Conservation (phyloP, 352 stramenopile genomes). For the Phytopythium mirpurense region DNA sequence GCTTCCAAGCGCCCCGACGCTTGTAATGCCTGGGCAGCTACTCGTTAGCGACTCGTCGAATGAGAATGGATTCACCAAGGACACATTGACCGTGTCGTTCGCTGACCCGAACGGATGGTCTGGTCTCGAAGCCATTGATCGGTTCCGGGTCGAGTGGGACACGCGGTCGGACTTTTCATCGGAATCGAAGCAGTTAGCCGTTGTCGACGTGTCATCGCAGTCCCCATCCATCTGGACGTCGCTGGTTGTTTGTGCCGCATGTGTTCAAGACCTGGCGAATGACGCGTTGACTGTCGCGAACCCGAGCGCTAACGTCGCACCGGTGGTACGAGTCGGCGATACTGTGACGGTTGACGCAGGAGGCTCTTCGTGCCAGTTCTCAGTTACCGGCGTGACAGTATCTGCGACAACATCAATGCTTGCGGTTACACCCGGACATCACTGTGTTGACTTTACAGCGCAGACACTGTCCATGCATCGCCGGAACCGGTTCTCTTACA, state of each 20-base stretch:
- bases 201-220: constrained; percentile 22
- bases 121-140: constrained; percentile 76
- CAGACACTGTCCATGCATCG: constrained; percentile 41
- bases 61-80: constrained; percentile 57
- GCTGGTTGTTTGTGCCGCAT: constrained; percentile 36
- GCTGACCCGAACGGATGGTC: constrained; percentile 61
- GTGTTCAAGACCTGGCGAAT: constrained; percentile 29
- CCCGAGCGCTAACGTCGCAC: constrained; percentile 13
- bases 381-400: constrained; percentile 21
- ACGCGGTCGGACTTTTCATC: constrained; percentile 55
- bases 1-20: constrained; percentile 36
- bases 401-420: constrained; percentile 18
- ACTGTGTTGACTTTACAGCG: constrained; percentile 36
- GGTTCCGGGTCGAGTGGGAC: constrained; percentile 91
- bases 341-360: constrained; percentile 50
- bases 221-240: constrained; percentile 20
- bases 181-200: constrained; percentile 18
- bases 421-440: constrained; percentile 32
- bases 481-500: constrained; percentile 59
- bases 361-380: constrained; percentile 43
- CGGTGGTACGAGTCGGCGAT: constrained; percentile 25
- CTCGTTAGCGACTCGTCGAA: constrained; percentile 28
- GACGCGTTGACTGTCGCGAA: constrained; percentile 23
- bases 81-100: constrained; percentile 55
- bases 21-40: constrained; percentile 51